Conservation (phyloP, 108 stramenopile species). For the Skeletonema costatum region DNA sequence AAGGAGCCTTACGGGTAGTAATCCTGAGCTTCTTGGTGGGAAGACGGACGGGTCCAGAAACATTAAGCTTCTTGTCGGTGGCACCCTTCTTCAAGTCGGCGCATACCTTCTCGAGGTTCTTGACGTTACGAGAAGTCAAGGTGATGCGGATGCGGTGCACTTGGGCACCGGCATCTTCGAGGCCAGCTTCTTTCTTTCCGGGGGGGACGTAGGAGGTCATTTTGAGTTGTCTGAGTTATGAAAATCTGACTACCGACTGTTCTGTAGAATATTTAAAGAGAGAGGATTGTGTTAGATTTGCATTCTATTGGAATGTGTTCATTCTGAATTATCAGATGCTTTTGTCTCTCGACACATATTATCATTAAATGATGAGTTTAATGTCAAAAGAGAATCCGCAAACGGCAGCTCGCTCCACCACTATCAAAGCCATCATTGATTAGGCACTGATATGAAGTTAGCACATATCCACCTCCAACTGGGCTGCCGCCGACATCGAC, state of each 20-base stretch:
- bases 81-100: slow-evolving; percentile 96
- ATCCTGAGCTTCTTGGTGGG: slow-evolving; percentile 98
- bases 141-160: slow-evolving; percentile 99
- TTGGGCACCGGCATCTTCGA: slow-evolving; percentile 63
- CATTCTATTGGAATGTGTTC: not conserved
- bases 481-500: not conserved
- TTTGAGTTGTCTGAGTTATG: slow-evolving; percentile 18
- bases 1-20: slow-evolving; percentile 99
- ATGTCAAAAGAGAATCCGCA: not conserved
- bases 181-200: slow-evolving; percentile 65
- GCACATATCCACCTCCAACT: not conserved
- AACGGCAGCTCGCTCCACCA: not conserved
- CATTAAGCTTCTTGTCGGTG: slow-evolving; percentile 93
- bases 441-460: not conserved
- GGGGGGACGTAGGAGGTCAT: slow-evolving; percentile 79
- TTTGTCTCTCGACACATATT: not conserved
- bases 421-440: not conserved
- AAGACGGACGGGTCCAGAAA: slow-evolving; percentile 96
- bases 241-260: slow-evolving; percentile 16
- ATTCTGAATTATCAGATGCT: not conserved
- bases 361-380: not conserved
- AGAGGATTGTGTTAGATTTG: not conserved
- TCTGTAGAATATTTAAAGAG: not conserved
- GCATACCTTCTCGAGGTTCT: slow-evolving; percentile 99
- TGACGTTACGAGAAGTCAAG: slow-evolving; percentile 97